Evolutionary conservation across 768 basidiomycete genomes (phyloP), one percentile per base, ranked within the genome.

Genomic region (Lepiota venenata): DNA sequence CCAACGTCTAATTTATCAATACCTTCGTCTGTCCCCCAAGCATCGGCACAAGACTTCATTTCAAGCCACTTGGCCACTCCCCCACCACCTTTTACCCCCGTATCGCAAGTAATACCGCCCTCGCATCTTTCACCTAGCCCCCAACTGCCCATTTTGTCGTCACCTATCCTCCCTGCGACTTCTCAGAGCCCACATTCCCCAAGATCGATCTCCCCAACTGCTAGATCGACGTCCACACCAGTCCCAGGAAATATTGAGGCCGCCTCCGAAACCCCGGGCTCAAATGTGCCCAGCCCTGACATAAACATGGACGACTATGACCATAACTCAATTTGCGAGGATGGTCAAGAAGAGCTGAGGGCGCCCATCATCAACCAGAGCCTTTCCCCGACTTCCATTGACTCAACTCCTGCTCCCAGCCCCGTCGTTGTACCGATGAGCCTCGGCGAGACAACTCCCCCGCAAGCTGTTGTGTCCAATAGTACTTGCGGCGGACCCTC

Each of bases 381-480:
- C 7, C 14, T 40, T 29, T 47, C 52, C 29, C 52, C 52, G 6
- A 54, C 52, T 11, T 54, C 52, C 9, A 54, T 54, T 18, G 52
- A 54, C 25, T 54, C 52, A 15, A 54, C 52, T 4, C 52, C 52
- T 7, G 39, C 44, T 20, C 52, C 52, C 4, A 54, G 52, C 36
- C 52, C 52, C 9, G 32, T 25, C 3, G 47, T 54, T 18, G 9
- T 10, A 20, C 52, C 52, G 10, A n/a, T n/a, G 18, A n/a, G 5
- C 2, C 18, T 36, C 20, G 29, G 9, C 9, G 21, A 40, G 25
- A 27, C 32, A 11, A 15, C 16, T 37, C 20, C 15, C 4, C 4
- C 11, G 5, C 36, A 45, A 14, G 44, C 36, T 8, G 27, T 40
- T 29, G 7, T 29, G 3, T 22, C 37, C 32, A 20, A 47, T 3